A percentile compares a stretch with the other conserved stretches of the same genome.
These are phyloP conservation scores for Boletus sp. DNA, from an alignment of 768 basidiomycete genomes.

Conservation along the genomic window DNA sequence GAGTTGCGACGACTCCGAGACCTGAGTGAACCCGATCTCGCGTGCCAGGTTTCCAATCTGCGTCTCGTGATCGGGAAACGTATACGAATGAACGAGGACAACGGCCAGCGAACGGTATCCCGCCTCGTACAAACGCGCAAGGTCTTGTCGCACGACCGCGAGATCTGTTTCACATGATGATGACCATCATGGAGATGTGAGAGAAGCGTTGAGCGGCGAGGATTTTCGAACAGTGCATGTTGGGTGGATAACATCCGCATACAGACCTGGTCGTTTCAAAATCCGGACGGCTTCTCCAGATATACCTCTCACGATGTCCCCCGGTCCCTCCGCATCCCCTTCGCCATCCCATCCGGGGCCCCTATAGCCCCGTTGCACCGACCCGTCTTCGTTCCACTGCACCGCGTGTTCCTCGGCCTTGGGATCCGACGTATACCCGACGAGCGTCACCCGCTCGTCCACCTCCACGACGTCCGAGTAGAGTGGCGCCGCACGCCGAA, in stretches of 20 bases:
- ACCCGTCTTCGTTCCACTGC: slow-evolving; percentile 71
- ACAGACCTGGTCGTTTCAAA: slow-evolving; percentile 60
- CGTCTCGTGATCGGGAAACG: slow-evolving; percentile 82
- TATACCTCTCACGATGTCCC: slow-evolving; percentile 74
- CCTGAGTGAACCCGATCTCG: slow-evolving; percentile 81
- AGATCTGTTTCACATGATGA: slow-evolving; percentile 43
- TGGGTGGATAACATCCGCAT: background rate
- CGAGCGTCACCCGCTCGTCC: slow-evolving; percentile 91
- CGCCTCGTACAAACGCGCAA: slow-evolving; percentile 68
- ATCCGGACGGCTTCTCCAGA: slow-evolving; percentile 90
- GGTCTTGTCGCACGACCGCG: slow-evolving; percentile 50
- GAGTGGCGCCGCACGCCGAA: slow-evolving; percentile 70
- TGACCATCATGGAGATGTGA: background rate
- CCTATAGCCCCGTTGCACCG: slow-evolving; percentile 61
- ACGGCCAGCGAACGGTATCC: slow-evolving; percentile 89
- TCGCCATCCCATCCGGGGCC: slow-evolving; percentile 75
- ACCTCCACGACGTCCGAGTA: slow-evolving; percentile 65
- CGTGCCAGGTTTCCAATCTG: slow-evolving; percentile 69
- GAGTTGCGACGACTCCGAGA: slow-evolving; percentile 85
- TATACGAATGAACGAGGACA: slow-evolving; percentile 89
- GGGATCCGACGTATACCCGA: slow-evolving; percentile 91
- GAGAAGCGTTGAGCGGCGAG: background rate
- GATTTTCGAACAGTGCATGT: background rate
- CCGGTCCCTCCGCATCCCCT: slow-evolving; percentile 72
- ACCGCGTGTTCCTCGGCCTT: slow-evolving; percentile 71